A percentile compares a stretch with the other conserved stretches of the same genome.
These are phyloP conservation scores for Ammopiptanthus mongolicus DNA, from an alignment of 306 rosid species.

Conservation along the genomic window DNA sequence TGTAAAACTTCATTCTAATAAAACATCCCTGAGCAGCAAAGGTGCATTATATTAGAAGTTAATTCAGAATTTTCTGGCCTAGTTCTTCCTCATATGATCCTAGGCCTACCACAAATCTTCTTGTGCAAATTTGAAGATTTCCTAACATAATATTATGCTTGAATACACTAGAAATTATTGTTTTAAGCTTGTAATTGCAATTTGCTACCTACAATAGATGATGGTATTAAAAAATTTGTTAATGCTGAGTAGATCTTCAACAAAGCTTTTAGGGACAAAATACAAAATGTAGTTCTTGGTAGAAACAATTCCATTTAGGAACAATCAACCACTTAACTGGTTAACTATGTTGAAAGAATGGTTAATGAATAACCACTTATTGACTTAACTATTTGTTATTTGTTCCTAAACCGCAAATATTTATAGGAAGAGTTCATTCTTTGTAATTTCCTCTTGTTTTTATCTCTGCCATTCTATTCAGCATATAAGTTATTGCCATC, in stretches of 20 bases:
- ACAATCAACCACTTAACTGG: not conserved
- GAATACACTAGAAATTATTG: not conserved
- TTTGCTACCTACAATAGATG: not conserved
- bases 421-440: not conserved
- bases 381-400: no score
- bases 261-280: not conserved
- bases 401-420: no score
- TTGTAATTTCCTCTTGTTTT: not conserved
- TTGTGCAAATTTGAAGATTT: not conserved
- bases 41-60: conserved; percentile 1
- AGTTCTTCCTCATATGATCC: not conserved
- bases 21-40: not conserved
- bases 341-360: not conserved
- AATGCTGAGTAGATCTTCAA: not conserved
- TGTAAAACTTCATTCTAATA: not conserved
- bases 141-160: not conserved
- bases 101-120: not conserved
- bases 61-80: not conserved
- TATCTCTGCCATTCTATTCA: not conserved
- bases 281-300: not conserved
- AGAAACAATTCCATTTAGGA: not conserved
- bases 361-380: not conserved
- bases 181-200: not conserved
- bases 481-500: not conserved
- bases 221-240: not conserved